Evolutionary conservation across 495 filamentous ascomycete genomes (phyloP), one percentile per base, ranked within the genome.

Genomic region (Aspergillus incahuasiensis): DNA sequence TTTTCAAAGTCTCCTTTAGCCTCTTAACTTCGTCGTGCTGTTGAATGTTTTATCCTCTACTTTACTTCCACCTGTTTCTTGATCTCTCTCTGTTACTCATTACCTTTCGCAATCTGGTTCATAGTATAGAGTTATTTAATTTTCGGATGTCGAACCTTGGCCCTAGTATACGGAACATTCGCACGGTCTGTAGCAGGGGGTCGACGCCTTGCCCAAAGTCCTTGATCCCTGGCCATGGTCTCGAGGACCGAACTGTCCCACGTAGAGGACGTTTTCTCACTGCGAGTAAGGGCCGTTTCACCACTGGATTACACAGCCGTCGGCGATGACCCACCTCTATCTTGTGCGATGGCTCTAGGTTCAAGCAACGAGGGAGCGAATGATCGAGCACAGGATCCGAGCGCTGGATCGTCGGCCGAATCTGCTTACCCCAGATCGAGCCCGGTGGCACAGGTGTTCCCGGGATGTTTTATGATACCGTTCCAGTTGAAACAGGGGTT

Each of bases 401-500:
- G 50, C 55, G 50, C 55, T 52, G 24, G 44, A 20, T 35, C 54
- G 35, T 28, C 41, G 42, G 49, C 32, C 48, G 54, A 46, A 20
- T 47, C 18, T 20, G 6, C 48, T 47, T 57, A 57, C 55, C 59
- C 55, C 59, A 58, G 59, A 62, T 58, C 45, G 52, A 48, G 52
- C 35, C 40, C n/a, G 15, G 60, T 59, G 12, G 46, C 22, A 59
- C 56, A 57, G 30, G 54, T 47, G 54, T 52, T 48, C 32, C 48
- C 49, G 39, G 34, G 39, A 39, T 54, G 60, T 59, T 59, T 58
- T 56, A 56, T 46, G 48, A 59, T 58, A 47, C 56, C 48, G 60
- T 30, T 39, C 32, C 32, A 6, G 32, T 35, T 44, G 20, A 44
- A 12, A 56, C 48, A 59, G 21, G 56, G 56, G 40, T 42, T 25